Evolutionary conservation across 2,329 filamentous ascomycete genomes (phyloP), one percentile per base, ranked within the genome.

Genomic region (Neonectria punicea): DNA sequence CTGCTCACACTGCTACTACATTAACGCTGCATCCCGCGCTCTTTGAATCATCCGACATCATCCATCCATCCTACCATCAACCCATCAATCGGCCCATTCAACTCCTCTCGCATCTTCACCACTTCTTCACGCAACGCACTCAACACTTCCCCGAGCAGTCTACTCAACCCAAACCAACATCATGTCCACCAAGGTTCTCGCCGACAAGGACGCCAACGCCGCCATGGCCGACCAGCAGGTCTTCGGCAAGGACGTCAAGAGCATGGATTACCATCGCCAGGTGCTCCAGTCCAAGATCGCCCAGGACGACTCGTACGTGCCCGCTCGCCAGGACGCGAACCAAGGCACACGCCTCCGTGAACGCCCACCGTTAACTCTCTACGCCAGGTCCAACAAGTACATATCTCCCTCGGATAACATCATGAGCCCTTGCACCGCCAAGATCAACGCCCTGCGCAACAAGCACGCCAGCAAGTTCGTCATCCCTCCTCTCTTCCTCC

Each of bases 331-430:
- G 14, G 8, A 7, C 28, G 22, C 25, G 8, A 20, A 32, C 30
- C 30, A 28, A 30, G 47, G 30, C 13, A 36, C 34, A 10, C 16
- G 11, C 20, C 16, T 18, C 10, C 30, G 41, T 8, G 5, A 20
- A 14, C n/a, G 30, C n/a, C 11, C 22, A 18, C 50, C 8, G 28
- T 61, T 74, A 44, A 74, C 66, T 39, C 36, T 47, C 30, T 50
- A 10, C 46, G 20, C 57, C 70, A 81, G 82, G 56, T 74, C 79
- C 50, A 82, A 84, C 73, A 82, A 86, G 70, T 95, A 94, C 81
- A 84, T 94, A 78, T 94, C 92, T 18, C 93, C 93, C 3, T 94
- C 92, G n/a, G 93, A 97, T 80, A 90, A 89, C 80, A 94, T 97
- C 83, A 92, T 94, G 90, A 94, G 91, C 73, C 93, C 93, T 39